These are phyloP conservation scores for Chlamydomonas urium DNA, from an alignment of 139 green algal species.

Conservation along the genomic window DNA sequence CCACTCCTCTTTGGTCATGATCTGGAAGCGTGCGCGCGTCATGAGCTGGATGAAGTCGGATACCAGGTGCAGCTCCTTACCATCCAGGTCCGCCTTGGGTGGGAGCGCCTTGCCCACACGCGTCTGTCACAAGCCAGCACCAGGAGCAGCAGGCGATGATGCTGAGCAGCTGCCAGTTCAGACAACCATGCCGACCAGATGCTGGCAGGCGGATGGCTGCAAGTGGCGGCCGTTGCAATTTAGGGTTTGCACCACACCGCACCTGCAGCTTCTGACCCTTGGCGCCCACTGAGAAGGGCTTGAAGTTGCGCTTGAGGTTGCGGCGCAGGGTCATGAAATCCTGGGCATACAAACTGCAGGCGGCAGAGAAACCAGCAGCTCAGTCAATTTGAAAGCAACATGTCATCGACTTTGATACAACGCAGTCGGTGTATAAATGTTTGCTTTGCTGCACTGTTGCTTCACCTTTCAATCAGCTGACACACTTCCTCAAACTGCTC, in stretches of 20 bases:
- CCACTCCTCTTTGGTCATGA: slow-evolving; percentile 58
- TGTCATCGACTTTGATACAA: background rate
- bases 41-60: slow-evolving; percentile 62
- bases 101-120: slow-evolving; percentile 19
- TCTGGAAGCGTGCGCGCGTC: slow-evolving; percentile 51
- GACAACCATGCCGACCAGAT: too few species aligned
- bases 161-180: too few species aligned
- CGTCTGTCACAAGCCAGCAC: background rate
- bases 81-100: slow-evolving; percentile 14
- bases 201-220: too few species aligned
- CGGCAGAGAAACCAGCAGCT: background rate
- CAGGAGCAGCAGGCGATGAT: too few species aligned
- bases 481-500: slow-evolving; percentile 7
- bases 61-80: slow-evolving; percentile 41
- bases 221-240: too few species aligned
- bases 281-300: slow-evolving; percentile 41
- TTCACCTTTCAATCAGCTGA: slow-evolving; percentile 10
- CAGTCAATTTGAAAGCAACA: background rate
- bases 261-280: slow-evolving; percentile 33
- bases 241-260: too few species aligned
- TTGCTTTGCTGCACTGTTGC: background rate
- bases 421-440: background rate
- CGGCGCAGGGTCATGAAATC: slow-evolving; percentile 43
- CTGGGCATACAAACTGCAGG: background rate
- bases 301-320: slow-evolving; percentile 48